These are phyloP conservation scores for Nyctanthes arbortristis DNA, from an alignment of 257 asterid genomes.

Conservation along the genomic window DNA sequence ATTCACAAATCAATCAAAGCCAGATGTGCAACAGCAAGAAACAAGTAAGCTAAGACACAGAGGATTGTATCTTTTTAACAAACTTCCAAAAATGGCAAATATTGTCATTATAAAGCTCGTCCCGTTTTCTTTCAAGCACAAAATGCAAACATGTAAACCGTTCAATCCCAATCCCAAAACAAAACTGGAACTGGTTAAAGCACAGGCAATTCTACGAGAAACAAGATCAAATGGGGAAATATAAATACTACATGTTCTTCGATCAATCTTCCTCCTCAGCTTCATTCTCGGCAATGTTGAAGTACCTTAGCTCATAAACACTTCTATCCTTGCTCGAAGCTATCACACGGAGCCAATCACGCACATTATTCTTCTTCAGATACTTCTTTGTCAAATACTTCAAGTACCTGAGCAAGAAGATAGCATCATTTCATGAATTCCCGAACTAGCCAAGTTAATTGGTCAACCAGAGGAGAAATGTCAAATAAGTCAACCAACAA, in stretches of 20 bases:
- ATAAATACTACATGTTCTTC: background rate
- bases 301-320: constrained; percentile 50
- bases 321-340: constrained; percentile 48
- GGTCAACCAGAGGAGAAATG: background rate
- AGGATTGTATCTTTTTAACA: no score
- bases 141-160: background rate
- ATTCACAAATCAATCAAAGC: no score
- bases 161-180: background rate
- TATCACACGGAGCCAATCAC: constrained; percentile 56
- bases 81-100: no score
- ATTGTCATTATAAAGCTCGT: background rate
- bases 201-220: background rate
- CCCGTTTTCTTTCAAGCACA: background rate
- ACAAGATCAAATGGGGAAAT: background rate
- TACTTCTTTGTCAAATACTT: constrained; percentile 54
- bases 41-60: no score
- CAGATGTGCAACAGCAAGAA: no score
- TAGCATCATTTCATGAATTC: background rate
- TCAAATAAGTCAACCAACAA: background rate
- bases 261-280: constrained; percentile 48
- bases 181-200: background rate
- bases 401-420: constrained; percentile 33
- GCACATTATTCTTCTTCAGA: constrained; percentile 48
- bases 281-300: constrained; percentile 54
- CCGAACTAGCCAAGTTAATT: background rate